Base-by-base conservation (phyloP, 2,329 filamentous ascomycete genomes). In the Verruconis gallopava region DNA sequence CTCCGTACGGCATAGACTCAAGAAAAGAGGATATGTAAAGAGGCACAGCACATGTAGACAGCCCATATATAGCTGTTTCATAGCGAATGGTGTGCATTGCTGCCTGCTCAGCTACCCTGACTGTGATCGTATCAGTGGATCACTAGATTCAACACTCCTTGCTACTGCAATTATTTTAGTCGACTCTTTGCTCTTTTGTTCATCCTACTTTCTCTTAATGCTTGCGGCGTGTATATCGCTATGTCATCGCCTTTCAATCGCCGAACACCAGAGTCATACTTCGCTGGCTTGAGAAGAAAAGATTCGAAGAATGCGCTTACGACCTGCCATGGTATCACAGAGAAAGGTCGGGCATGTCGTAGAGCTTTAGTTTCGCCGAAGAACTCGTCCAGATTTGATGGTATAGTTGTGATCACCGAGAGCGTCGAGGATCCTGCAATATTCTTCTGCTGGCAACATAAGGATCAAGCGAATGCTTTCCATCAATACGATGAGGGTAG, bases 401-500 rank as follows among this genome's bases (percentile, higher is more conserved):
- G 62, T 9, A 62, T 66, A 3, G 53, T 67, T 11, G 55, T 67
- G 2, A 53, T 60, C 2, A 59, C 62, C 6, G 61, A 65, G 4
- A 62, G 66, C 42, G 70, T 76, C 46, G 69, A 72, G 2, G 68
- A 63, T 22, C 75, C 78, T 44, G 60, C 62, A 3, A 68, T 63
- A n/a, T 72, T 79, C 38, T 95, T 86, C 63, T 96, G 89, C 67
- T 94, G 84, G 81, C 86, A 95, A 59, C 91, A 98, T 65, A 88
- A 84, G 57, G 85, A 91, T 44, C 91, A 98, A 60, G 85, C 85
- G 2, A 56, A 64, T 42, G 55, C 51, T 11, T 44, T 64, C 12
- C 52, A 55, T 56, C 38, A 19, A 15, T 34, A 43, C 15, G 37
- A 32, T 5, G 37, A 18, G 15, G 9, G 37, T 19, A 36, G 28